Evolutionary conservation across 768 basidiomycete species (phyloP).

Genomic region (Zangia roseola): DNA sequence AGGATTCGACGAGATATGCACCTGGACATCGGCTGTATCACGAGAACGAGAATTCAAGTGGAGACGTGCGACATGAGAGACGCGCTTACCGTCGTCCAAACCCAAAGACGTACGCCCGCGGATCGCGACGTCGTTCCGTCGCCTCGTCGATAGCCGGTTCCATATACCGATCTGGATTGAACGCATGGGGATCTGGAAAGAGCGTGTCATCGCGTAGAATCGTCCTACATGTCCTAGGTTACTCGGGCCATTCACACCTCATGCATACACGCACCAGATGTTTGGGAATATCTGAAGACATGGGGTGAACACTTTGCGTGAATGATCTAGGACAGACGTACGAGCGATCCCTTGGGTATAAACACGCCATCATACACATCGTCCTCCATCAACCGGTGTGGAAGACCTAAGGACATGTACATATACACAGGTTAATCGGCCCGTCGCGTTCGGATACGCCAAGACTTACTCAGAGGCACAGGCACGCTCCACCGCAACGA

Average conservation of each 20-base stretch:
- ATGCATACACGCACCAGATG: conserved; percentile 45
- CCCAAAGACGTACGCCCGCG: conserved; percentile 46
- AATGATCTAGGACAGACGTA: conserved; percentile 21
- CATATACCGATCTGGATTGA: conserved; percentile 55
- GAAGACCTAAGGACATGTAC: conserved; percentile 44
- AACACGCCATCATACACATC: conserved; percentile 59
- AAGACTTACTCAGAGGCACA: conserved; percentile 54
- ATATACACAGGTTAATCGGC: neutral
- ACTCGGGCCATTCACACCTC: neutral
- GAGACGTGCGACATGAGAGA: neutral
- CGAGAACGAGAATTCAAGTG: neutral
- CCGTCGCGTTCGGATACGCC: neutral
- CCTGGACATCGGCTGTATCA: conserved; percentile 65
- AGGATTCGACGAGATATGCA: conserved; percentile 57
- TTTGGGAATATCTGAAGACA: conserved; percentile 50
- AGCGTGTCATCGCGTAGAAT: conserved; percentile 49
- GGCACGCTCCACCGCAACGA: conserved; percentile 54
- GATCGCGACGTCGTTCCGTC: conserved; percentile 37
- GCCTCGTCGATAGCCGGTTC: conserved; percentile 17
- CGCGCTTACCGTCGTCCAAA: conserved; percentile 42
- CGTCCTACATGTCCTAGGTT: conserved; percentile 29
- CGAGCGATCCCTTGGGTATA: conserved; percentile 63
- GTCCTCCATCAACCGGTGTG: conserved; percentile 64
- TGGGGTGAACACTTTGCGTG: conserved; percentile 6
- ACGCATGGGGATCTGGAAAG: conserved; percentile 49